Evolutionary conservation across 208 protist species (phyloP).

Genomic region (Trypanosoma lewisi): DNA sequence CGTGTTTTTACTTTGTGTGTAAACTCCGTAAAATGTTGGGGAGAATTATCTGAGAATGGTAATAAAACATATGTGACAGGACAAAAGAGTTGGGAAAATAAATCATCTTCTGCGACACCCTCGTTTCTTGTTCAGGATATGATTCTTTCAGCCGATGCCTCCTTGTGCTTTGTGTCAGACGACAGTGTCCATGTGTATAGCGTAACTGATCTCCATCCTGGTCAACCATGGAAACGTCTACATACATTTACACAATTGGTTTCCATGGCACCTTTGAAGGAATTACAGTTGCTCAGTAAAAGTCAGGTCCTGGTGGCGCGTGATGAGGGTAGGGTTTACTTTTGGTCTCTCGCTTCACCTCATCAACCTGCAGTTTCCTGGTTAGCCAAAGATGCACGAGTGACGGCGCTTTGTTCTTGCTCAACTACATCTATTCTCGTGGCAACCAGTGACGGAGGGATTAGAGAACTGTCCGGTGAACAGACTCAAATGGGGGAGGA

Average conservation of each 20-base stretch:
- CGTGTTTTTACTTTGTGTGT: slow-evolving; percentile 76
- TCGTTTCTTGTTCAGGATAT: slow-evolving; percentile 47
- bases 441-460: slow-evolving; percentile 31
- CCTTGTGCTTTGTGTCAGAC: slow-evolving; percentile 77
- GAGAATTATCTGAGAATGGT: slow-evolving; percentile 49
- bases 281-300: slow-evolving; percentile 41
- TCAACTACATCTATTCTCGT: slow-evolving; percentile 42
- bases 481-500: slow-evolving; percentile 9
- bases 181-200: slow-evolving; percentile 76
- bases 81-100: slow-evolving; percentile 62
- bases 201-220: slow-evolving; percentile 42
- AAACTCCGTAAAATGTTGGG: slow-evolving; percentile 81
- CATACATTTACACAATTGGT: slow-evolving; percentile 49
- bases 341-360: slow-evolving; percentile 53
- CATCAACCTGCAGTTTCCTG: slow-evolving; percentile 7
- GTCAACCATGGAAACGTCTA: slow-evolving; percentile 55
- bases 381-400: neutral
- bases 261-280: slow-evolving; percentile 38
- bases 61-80: slow-evolving; percentile 39
- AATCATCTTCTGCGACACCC: slow-evolving; percentile 64
- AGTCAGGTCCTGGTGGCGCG: slow-evolving; percentile 43
- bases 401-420: slow-evolving; percentile 65
- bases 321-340: slow-evolving; percentile 41
- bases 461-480: slow-evolving; percentile 45
- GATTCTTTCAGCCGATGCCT: slow-evolving; percentile 60